phyloP scores from a whole-genome alignment of 2,329 filamentous ascomycete genomes.

The Nemania sp. region DNA sequence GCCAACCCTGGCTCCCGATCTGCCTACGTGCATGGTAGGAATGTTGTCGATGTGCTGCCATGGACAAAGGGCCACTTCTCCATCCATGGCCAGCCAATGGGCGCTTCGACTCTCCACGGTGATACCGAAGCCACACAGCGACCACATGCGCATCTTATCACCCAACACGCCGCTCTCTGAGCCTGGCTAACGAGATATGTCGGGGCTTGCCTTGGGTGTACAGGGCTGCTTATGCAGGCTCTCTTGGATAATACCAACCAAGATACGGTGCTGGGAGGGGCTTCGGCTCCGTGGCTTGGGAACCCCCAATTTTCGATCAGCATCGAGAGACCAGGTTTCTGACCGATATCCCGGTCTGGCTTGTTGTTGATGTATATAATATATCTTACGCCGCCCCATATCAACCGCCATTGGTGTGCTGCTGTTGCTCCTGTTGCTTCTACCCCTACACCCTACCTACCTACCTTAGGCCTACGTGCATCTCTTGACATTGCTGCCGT shows the following conservation, averaged over 20 bases:
- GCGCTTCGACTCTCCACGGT: constrained; percentile 4
- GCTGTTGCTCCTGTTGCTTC: neutral
- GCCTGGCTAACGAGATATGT: neutral
- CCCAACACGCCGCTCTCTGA: neutral
- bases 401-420: neutral
- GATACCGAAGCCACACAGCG: constrained; percentile 16
- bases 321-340: neutral
- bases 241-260: no score
- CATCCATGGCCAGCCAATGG: constrained; percentile 13
- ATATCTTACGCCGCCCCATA: constrained; percentile 4
- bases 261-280: neutral
- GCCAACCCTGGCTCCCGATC: neutral
- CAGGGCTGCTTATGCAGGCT: neutral
- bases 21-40: neutral
- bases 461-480: neutral
- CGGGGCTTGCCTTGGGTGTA: neutral
- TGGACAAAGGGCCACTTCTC: neutral
- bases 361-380: neutral
- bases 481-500: constrained; percentile 1
- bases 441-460: neutral
- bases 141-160: constrained; percentile 11
- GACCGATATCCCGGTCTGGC: neutral
- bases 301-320: constrained; percentile 12
- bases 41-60: no score
- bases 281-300: neutral